A percentile compares a stretch with the other conserved stretches of the same genome.
These are phyloP conservation scores for Tylopilus intermedius DNA, from an alignment of 768 basidiomycete species.

Conservation along the genomic window DNA sequence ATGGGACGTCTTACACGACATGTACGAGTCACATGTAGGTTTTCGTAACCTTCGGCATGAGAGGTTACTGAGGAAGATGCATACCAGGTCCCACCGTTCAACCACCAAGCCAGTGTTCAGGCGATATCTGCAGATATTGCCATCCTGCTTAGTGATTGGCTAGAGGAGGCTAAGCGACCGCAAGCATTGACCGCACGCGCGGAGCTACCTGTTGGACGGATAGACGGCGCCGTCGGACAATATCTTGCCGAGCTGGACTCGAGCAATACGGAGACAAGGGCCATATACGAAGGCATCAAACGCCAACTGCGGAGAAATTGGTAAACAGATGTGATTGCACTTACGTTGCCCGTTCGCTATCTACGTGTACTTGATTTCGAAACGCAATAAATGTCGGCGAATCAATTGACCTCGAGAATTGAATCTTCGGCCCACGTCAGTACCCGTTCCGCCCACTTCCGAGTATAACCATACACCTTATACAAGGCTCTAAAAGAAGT, in stretches of 20 bases:
- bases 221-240: slow-evolving; percentile 68
- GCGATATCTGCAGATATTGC: slow-evolving; percentile 79
- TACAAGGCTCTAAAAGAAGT: slow-evolving; percentile 52
- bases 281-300: slow-evolving; percentile 64
- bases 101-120: slow-evolving; percentile 73
- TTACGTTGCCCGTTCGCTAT: slow-evolving; percentile 8
- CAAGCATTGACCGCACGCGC: slow-evolving; percentile 57
- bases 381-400: slow-evolving; percentile 6
- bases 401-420: slow-evolving; percentile 68
- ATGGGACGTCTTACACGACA: slow-evolving; percentile 80
- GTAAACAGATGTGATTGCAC: slow-evolving; percentile 35
- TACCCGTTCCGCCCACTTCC: slow-evolving; percentile 52
- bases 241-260: slow-evolving; percentile 69
- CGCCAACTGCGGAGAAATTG: slow-evolving; percentile 68
- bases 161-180: slow-evolving; percentile 69
- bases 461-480: slow-evolving; percentile 64
- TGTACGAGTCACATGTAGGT: slow-evolving; percentile 83
- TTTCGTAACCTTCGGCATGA: background rate
- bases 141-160: slow-evolving; percentile 73
- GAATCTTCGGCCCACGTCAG: slow-evolving; percentile 73
- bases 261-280: slow-evolving; percentile 55
- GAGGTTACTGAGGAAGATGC: slow-evolving; percentile 1
- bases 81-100: slow-evolving; percentile 73
- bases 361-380: slow-evolving; percentile 15
- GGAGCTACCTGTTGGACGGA: slow-evolving; percentile 74